Percentiles rank a stretch among this genome's conserved stretches.
Evolutionary conservation across 2,329 filamentous ascomycete genomes (phyloP).

Genomic region (Cladosporium cucumerinum): DNA sequence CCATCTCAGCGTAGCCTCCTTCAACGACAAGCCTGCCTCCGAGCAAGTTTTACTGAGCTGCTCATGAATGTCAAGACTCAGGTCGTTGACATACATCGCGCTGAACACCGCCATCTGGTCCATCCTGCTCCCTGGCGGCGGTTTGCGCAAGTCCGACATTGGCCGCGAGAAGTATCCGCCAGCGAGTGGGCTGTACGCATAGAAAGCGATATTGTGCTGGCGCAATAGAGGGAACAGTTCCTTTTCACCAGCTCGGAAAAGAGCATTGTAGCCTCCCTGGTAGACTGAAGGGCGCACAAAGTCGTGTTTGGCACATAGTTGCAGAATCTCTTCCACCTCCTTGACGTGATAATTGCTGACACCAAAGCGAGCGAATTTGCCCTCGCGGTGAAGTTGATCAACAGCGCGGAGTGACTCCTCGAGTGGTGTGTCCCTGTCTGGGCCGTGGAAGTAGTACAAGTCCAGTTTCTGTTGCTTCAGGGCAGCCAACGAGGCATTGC

Average conservation of each 20-base stretch:
- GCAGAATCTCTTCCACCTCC: slow-evolving; percentile 44
- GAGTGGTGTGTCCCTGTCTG: slow-evolving; percentile 44
- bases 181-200: slow-evolving; percentile 38
- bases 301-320: slow-evolving; percentile 43
- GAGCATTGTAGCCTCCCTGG: slow-evolving; percentile 49
- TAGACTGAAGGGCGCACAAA: slow-evolving; percentile 47
- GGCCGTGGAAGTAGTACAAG: slow-evolving; percentile 45
- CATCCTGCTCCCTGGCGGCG: slow-evolving; percentile 25
- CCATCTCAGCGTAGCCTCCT: slow-evolving; percentile 47
- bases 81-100: slow-evolving; percentile 42
- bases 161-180: slow-evolving; percentile 41
- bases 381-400: slow-evolving; percentile 40
- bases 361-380: slow-evolving; percentile 47
- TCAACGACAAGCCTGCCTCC: slow-evolving; percentile 40
- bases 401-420: slow-evolving; percentile 44
- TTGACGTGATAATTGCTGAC: slow-evolving; percentile 46
- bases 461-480: slow-evolving; percentile 32
- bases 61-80: slow-evolving; percentile 44
- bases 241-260: slow-evolving; percentile 43
- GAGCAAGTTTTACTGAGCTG: slow-evolving; percentile 33
- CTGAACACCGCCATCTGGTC: slow-evolving; percentile 34
- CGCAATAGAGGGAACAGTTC: slow-evolving; percentile 44
- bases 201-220: slow-evolving; percentile 43
- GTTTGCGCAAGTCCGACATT: slow-evolving; percentile 35
- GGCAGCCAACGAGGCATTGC: slow-evolving; percentile 27